Conservation (phyloP, 768 basidiomycete genomes). For the Dacryopinax spathularia region DNA sequence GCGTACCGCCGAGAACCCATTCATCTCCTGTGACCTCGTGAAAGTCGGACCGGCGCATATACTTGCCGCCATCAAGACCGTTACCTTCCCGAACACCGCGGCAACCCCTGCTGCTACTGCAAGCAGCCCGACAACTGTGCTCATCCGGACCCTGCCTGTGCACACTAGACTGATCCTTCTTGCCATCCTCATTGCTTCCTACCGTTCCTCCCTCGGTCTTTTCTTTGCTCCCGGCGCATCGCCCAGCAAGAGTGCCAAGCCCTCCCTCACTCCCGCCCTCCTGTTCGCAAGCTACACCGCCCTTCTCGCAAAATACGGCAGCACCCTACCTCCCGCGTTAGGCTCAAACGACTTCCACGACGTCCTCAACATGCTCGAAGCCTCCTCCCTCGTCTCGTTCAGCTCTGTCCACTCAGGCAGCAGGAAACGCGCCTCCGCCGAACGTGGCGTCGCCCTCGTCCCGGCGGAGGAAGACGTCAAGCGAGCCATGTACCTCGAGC, state of each 20-base stretch:
- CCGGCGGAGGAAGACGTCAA: not conserved
- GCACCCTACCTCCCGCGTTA: not conserved
- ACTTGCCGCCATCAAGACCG: constrained; percentile 58
- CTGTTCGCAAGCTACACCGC: not conserved
- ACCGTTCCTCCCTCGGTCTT: not conserved
- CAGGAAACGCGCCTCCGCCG: not conserved
- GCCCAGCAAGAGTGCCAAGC: not conserved
- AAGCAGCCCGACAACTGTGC: not conserved
- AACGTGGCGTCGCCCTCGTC: not conserved
- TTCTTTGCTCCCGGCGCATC: not conserved
- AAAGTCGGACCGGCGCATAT: constrained; percentile 52
- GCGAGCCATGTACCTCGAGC: not conserved
- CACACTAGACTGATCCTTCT: not conserved
- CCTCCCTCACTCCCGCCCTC: not conserved
- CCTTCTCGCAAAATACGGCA: not conserved
- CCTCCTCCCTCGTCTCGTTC: not conserved
- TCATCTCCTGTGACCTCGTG: constrained; percentile 24
- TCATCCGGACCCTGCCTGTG: not conserved
- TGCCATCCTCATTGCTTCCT: not conserved
- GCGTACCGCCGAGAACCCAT: constrained; percentile 13
- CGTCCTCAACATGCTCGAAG: not conserved
- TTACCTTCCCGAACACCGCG: constrained; percentile 22
- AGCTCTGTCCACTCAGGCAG: not conserved
- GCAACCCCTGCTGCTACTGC: not conserved
- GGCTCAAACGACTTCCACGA: not conserved